Evolutionary conservation across 805 yeast species (phyloP), one percentile per base, ranked within the genome.

Genomic region (Metschnikowia noctiluminum): DNA sequence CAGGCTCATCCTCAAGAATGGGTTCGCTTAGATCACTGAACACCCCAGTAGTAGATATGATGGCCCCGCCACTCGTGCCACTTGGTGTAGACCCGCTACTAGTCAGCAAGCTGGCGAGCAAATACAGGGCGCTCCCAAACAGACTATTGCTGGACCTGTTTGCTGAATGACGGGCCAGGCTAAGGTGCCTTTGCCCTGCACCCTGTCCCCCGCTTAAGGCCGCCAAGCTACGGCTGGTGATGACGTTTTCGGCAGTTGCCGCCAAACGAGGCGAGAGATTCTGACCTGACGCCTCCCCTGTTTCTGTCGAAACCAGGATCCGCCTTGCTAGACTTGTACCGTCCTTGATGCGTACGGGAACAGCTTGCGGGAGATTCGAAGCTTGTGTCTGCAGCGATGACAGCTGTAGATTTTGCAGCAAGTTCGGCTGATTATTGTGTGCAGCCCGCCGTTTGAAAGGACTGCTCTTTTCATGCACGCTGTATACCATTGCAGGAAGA

Each of bases 401-500:
- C 14, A 8, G 42, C 27, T 2, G 21, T 21, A 21, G 21, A 21
- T 4, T 21, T 21, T 21, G 21, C 21, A 3, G 21, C 4, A 21
- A 21, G 21, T 21, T 21, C 21, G 21, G 21, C 21, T 35, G 47
- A 6, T 34, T 39, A 14, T 52, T 53, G 16, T 51, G 43, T 27
- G 42, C 52, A 2, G 52, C 45, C 50, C 54, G 45, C 2, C 54
- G 37, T 10, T 28, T 35, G 10, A 38, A 27, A 4, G 46, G 38
- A 9, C 38, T 37, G 36, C 39, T 16, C 40, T 54, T 58, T 42
- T 66, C 68, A 11, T 64, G 69, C 28, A 65, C 70, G 31, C 63
- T 61, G 49, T 64, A 66, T 32, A 65, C 51, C 59, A 62, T 62
- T 12, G 63, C 54, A 14, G 70, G 70, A 37, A 66, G 54, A 35